Evolutionary conservation across 2,329 filamentous ascomycete species (phyloP).

Genomic region (Neonectria ditissima): DNA sequence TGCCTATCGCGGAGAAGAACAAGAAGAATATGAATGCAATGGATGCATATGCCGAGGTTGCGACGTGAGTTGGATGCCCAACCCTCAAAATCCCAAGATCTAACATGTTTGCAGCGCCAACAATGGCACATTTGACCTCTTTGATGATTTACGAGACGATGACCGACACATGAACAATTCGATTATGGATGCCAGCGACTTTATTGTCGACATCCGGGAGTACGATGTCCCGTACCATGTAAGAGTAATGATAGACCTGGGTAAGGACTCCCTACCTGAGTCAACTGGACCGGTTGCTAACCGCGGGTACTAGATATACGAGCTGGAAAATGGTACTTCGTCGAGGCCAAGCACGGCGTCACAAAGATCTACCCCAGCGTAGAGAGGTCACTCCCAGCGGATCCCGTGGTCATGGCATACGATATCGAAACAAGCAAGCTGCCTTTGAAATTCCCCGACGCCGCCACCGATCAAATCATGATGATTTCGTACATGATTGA

Average conservation of each 20-base stretch:
- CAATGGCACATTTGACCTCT: conserved; percentile 90
- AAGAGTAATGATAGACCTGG: conserved; percentile 95
- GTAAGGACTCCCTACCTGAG: conserved; percentile 56
- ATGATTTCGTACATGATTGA: conserved; percentile 99
- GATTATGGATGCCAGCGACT: conserved; percentile 92
- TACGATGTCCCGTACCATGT: conserved; percentile 99
- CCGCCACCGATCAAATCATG: conserved; percentile 96
- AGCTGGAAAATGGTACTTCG: conserved; percentile 96
- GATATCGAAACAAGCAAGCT: conserved; percentile 99
- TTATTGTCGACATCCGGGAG: conserved; percentile 97
- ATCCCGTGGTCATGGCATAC: conserved; percentile 98
- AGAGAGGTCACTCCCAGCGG: conserved; percentile 88
- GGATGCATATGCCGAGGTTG: conserved; percentile 98
- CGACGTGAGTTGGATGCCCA: conserved; percentile 69
- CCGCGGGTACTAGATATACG: conserved; percentile 76
- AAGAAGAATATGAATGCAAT: conserved; percentile 96
- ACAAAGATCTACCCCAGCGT: conserved; percentile 87
- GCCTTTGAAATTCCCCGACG: conserved; percentile 95
- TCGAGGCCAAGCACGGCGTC: conserved; percentile 92
- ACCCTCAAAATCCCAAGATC: not conserved
- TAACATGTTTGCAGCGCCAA: conserved; percentile 60
- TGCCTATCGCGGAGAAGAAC: conserved; percentile 95
- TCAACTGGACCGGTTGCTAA: conserved; percentile 21
- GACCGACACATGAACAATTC: conserved; percentile 81
- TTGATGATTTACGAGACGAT: conserved; percentile 87